Percentiles rank a stretch among this genome's conserved stretches.
Evolutionary conservation across 345 rosid genomes (phyloP).

Genomic region (Stellera chamaejasme): DNA sequence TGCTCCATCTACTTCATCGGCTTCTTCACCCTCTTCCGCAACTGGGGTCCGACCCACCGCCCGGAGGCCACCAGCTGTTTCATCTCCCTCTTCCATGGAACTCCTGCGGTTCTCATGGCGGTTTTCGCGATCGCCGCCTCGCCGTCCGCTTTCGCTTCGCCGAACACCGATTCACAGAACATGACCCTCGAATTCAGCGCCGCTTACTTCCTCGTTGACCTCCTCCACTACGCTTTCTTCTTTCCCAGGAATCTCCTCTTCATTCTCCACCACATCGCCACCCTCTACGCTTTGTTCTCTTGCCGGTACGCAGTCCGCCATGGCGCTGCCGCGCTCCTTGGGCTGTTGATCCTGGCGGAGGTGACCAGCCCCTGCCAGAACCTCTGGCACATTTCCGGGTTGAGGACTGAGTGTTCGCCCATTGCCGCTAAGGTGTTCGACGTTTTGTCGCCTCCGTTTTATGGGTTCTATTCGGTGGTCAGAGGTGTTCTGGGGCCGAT

Average conservation of each 20-base stretch:
- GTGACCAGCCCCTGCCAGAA: slow-evolving; percentile 79
- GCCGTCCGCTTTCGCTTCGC: slow-evolving; percentile 34
- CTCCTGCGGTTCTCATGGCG: slow-evolving; percentile 60
- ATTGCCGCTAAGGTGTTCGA: slow-evolving; percentile 39
- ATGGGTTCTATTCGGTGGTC: slow-evolving; percentile 41
- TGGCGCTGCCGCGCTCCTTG: slow-evolving; percentile 58
- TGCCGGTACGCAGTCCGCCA: slow-evolving; percentile 47
- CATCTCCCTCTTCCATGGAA: slow-evolving; percentile 68
- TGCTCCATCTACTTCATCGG: slow-evolving; percentile 32
- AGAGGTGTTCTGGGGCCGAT: slow-evolving; percentile 66
- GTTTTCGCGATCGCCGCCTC: slow-evolving; percentile 24
- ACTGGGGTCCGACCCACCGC: slow-evolving; percentile 48
- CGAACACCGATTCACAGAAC: slow-evolving; percentile 44
- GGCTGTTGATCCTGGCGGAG: slow-evolving; percentile 62
- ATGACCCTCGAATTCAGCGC: slow-evolving; percentile 61
- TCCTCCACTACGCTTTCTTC: slow-evolving; percentile 61
- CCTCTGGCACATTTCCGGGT: slow-evolving; percentile 47
- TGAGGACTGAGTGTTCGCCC: slow-evolving; percentile 28
- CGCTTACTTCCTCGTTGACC: slow-evolving; percentile 69
- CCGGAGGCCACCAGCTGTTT: slow-evolving; percentile 70
- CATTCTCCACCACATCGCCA: slow-evolving; percentile 76
- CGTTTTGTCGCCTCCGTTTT: slow-evolving; percentile 43
- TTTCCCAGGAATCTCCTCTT: slow-evolving; percentile 56
- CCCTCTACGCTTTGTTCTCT: slow-evolving; percentile 58
- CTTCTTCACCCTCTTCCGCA: slow-evolving; percentile 41